Conservation (phyloP, 2,329 filamentous ascomycete genomes). For the Penicillium verrucosum region DNA sequence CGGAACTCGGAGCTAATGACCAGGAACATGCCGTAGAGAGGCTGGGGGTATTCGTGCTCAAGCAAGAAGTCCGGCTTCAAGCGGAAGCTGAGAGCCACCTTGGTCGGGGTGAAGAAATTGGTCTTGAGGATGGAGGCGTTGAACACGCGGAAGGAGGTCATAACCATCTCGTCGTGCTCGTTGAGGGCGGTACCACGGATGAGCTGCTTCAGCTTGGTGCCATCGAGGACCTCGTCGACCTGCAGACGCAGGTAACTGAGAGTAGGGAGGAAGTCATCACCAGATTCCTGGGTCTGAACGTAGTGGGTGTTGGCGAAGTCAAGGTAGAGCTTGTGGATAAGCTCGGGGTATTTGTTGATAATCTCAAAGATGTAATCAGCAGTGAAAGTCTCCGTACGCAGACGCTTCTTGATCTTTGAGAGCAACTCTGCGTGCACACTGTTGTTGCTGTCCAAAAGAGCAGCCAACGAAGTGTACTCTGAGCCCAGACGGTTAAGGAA, state of each 20-base stretch:
- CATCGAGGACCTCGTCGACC: slow-evolving; percentile 71
- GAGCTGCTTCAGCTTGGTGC: slow-evolving; percentile 68
- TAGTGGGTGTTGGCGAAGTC: slow-evolving; percentile 88
- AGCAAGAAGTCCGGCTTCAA: slow-evolving; percentile 79
- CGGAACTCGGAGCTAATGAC: slow-evolving; percentile 96
- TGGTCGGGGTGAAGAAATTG: slow-evolving; percentile 96
- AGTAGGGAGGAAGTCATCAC: slow-evolving; percentile 68
- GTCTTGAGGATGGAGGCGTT: slow-evolving; percentile 93
- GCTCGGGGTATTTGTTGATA: slow-evolving; percentile 81
- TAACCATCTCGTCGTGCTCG: slow-evolving; percentile 97
- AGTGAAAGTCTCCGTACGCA: slow-evolving; percentile 95
- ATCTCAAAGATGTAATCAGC: slow-evolving; percentile 98
- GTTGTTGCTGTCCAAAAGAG: slow-evolving; percentile 76
- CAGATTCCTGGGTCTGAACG: slow-evolving; percentile 59
- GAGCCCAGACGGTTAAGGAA: slow-evolving; percentile 93
- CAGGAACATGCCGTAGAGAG: slow-evolving; percentile 96
- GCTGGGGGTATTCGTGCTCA: slow-evolving; percentile 86
- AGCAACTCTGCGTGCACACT: slow-evolving; percentile 82
- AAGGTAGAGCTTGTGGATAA: slow-evolving; percentile 84
- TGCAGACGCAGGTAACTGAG: slow-evolving; percentile 65
- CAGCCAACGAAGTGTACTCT: slow-evolving; percentile 83
- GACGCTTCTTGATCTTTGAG: slow-evolving; percentile 89
- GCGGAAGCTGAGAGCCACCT: slow-evolving; percentile 96
- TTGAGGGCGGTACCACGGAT: slow-evolving; percentile 80
- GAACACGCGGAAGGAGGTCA: slow-evolving; percentile 95